Conservation (phyloP, 768 basidiomycete genomes). For the Podaxis carcinomalis region DNA sequence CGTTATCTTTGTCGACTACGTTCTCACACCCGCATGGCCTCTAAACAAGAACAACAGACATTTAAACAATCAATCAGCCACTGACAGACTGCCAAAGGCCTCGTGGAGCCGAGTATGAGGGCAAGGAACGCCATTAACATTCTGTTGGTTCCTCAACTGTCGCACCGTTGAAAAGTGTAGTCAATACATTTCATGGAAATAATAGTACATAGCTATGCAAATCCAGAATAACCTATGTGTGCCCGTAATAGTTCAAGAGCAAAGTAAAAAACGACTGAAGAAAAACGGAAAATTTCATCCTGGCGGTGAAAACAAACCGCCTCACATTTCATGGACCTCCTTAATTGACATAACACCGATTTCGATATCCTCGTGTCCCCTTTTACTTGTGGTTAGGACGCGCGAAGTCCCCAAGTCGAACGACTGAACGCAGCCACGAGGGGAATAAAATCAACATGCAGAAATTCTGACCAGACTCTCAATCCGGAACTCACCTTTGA, state of each 20-base stretch:
- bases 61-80: background rate
- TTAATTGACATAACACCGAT: background rate
- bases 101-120: background rate
- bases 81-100: background rate
- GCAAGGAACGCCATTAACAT: background rate
- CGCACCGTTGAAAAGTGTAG: too few species aligned
- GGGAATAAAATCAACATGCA: background rate
- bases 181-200: too few species aligned
- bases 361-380: background rate
- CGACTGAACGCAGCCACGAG: background rate
- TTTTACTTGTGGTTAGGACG: background rate
- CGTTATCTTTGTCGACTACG: background rate
- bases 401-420: background rate
- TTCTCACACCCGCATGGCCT: background rate
- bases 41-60: background rate
- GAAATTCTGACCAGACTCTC: background rate
- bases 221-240: background rate
- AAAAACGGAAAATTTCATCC: too few species aligned
- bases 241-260: too few species aligned
- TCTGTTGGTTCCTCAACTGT: too few species aligned
- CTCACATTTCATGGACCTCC: background rate
- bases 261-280: too few species aligned
- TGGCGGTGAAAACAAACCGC: background rate
- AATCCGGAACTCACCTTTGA: slow-evolving; percentile 2
- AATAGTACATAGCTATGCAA: background rate